Conservation (phyloP, 345 rosid species). For the Salix viminalis region DNA sequence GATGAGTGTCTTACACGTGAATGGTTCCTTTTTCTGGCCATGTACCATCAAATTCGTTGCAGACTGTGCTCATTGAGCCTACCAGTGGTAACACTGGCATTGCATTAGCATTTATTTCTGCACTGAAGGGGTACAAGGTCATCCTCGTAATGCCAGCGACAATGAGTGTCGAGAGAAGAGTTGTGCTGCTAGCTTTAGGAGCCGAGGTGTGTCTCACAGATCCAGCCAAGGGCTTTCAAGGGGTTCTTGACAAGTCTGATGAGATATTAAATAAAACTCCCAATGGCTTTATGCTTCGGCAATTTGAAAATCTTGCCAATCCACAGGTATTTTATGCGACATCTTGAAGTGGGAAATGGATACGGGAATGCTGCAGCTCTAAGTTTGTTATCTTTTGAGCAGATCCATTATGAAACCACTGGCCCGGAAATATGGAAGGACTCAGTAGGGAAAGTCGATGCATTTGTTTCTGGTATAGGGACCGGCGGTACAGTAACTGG, state of each 20-base stretch:
- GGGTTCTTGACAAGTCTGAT: conserved; percentile 39
- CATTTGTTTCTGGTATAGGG: conserved; percentile 71
- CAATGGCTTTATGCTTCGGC: conserved; percentile 50
- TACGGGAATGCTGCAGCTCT: not conserved
- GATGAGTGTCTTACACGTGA: too few species aligned
- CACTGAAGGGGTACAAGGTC: conserved; percentile 60
- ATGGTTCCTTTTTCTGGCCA: not conserved
- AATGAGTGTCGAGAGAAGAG: conserved; percentile 58
- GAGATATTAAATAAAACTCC: conserved; percentile 59
- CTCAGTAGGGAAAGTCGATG: conserved; percentile 75
- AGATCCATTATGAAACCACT: conserved; percentile 75
- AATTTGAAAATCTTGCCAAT: conserved; percentile 61
- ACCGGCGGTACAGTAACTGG: conserved; percentile 89
- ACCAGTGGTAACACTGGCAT: conserved; percentile 84
- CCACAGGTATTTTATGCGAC: conserved; percentile 42
- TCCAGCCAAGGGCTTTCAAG: conserved; percentile 39
- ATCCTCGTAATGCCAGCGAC: conserved; percentile 53
- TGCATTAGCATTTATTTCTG: conserved; percentile 65
- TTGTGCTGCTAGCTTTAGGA: conserved; percentile 62
- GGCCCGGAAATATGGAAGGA: conserved; percentile 79
- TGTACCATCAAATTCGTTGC: not conserved
- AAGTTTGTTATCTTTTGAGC: conserved; percentile 10
- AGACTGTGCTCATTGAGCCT: conserved; percentile 52
- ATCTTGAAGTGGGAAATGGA: not conserved
- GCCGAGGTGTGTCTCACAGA: conserved; percentile 59